These are phyloP conservation scores for Mikania micrantha DNA, from an alignment of 129 eudicot genomes.

Conservation along the genomic window DNA sequence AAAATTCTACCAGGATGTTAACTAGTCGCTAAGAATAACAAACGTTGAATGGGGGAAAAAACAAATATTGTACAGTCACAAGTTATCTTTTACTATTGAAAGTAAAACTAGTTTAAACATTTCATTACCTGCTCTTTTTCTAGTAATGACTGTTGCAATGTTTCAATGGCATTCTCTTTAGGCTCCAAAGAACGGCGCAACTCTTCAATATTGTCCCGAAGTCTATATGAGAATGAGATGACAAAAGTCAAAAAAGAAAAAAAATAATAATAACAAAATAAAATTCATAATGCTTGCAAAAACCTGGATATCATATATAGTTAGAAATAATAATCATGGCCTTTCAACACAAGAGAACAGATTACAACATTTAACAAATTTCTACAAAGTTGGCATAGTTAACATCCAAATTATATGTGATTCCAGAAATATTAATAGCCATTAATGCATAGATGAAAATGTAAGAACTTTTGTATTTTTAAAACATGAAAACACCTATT, in stretches of 20 bases:
- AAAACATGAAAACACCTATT: conserved; percentile 52
- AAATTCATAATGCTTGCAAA: conserved; percentile 1
- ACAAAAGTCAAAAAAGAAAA: neutral
- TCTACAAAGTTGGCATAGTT: neutral
- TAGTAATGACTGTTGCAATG: conserved; percentile 67
- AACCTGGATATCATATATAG: neutral
- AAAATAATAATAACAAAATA: neutral
- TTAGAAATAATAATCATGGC: neutral
- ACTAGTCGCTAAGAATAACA: neutral
- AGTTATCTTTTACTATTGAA: neutral
- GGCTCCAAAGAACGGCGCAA: conserved; percentile 80
- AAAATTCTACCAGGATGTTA: neutral
- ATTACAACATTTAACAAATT: neutral
- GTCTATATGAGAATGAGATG: conserved; percentile 43
- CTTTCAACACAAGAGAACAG: conserved; percentile 2
- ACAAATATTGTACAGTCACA: neutral
- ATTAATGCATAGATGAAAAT: neutral
- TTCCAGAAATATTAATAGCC: neutral
- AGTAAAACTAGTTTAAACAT: conserved; percentile 4
- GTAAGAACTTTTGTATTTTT: neutral
- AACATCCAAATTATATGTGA: neutral
- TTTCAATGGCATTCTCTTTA: conserved; percentile 75
- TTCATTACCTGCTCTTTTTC: conserved; percentile 87
- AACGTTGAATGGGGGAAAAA: neutral
- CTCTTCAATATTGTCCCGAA: conserved; percentile 91